phyloP scores from a whole-genome alignment of 2,329 filamentous ascomycete species.

The Gaeumannomyces tritici region DNA sequence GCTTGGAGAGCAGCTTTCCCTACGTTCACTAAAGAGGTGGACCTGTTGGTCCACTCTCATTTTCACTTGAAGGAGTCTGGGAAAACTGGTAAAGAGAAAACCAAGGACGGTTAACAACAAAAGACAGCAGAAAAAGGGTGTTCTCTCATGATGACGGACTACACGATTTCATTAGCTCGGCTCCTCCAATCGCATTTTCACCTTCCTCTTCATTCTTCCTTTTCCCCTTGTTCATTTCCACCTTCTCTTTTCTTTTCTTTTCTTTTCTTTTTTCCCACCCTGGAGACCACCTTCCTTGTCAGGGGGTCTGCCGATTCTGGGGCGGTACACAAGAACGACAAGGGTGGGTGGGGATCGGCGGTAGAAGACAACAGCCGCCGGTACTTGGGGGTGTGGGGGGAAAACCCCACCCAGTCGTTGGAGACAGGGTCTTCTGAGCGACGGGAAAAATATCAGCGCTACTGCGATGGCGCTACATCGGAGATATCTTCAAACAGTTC shows the following conservation, averaged over 20 bases:
- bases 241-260: not conserved
- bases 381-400: not conserved
- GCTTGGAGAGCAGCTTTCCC: slow-evolving; percentile 28
- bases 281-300: not conserved
- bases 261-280: not conserved
- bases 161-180: no score
- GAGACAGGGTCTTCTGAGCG: not conserved
- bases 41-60: not conserved
- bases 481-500: not conserved
- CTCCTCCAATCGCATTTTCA: no score
- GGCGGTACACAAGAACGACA: not conserved
- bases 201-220: not conserved
- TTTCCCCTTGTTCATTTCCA: not conserved
- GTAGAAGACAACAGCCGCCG: not conserved
- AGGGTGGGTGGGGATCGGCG: not conserved
- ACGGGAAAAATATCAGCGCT: not conserved
- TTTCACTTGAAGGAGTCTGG: not conserved
- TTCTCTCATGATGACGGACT: not conserved
- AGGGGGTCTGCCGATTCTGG: not conserved
- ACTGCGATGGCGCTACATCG: not conserved
- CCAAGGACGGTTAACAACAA: not conserved
- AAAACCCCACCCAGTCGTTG: not conserved
- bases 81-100: not conserved
- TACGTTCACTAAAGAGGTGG: slow-evolving; percentile 29
- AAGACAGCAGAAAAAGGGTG: not conserved